phyloP scores from a whole-genome alignment of 352 stramenopile genomes.

The Globisporangium polare region DNA sequence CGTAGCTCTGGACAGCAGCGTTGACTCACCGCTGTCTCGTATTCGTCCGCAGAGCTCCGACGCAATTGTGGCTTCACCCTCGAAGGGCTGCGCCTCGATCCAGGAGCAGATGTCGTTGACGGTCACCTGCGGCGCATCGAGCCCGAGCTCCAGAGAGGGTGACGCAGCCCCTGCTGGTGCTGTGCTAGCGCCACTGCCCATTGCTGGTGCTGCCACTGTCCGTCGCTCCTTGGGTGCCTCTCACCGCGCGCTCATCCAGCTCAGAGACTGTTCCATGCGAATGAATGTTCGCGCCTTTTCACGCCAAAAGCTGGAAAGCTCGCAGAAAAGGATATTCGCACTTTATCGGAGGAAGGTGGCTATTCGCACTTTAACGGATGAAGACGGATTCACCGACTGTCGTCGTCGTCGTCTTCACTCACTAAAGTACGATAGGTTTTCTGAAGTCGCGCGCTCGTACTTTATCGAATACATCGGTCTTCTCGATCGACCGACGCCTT shows the following conservation, averaged over 20 bases:
- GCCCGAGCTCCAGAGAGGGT: slow-evolving; percentile 1
- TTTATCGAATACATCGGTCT: background rate
- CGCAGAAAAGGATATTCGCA: too few species aligned
- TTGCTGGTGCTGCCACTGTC: slow-evolving; percentile 1
- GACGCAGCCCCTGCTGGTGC: background rate
- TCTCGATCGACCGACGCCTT: background rate
- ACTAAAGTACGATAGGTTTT: background rate
- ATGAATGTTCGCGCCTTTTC: background rate
- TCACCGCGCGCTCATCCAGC: background rate
- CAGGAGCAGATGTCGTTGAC: slow-evolving; percentile 28
- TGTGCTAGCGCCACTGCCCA: slow-evolving; percentile 27
- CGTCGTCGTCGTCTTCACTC: background rate
- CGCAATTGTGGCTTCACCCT: background rate
- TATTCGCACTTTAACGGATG: background rate
- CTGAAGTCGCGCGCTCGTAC: background rate
- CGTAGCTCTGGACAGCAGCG: background rate
- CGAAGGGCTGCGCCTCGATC: slow-evolving; percentile 18
- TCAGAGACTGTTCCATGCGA: too few species aligned
- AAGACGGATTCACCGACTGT: background rate
- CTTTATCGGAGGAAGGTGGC: too few species aligned
- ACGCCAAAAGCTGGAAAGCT: too few species aligned
- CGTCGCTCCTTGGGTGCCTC: background rate
- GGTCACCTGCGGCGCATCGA: slow-evolving; percentile 16
- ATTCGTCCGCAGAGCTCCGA: slow-evolving; percentile 12
- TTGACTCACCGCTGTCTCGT: slow-evolving; percentile 13